Conservation (phyloP, 352 stramenopile genomes). For the Phytopythium vexans region DNA sequence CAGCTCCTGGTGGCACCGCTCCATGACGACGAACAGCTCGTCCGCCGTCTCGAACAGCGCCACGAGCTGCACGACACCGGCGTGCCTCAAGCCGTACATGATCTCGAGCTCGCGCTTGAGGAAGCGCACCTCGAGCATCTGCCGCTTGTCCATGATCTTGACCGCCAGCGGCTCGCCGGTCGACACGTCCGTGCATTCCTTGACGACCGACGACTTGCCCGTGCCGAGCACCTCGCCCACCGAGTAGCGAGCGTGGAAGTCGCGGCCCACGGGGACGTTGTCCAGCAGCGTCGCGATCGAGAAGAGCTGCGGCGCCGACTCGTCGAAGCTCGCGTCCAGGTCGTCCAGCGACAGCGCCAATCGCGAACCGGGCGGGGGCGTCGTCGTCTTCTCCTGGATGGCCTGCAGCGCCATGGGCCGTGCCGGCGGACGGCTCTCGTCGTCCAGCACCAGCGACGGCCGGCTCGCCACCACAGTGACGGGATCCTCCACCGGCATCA, state of each 20-base stretch:
- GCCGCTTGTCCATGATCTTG: slow-evolving; percentile 84
- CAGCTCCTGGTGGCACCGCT: slow-evolving; percentile 74
- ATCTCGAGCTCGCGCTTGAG: slow-evolving; percentile 87
- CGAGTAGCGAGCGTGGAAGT: slow-evolving; percentile 59
- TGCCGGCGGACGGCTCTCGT: slow-evolving; percentile 17
- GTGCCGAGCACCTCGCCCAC: slow-evolving; percentile 59
- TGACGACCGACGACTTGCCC: slow-evolving; percentile 81
- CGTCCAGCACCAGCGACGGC: slow-evolving; percentile 61
- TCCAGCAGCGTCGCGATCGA: slow-evolving; percentile 64
- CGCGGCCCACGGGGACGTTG: slow-evolving; percentile 47
- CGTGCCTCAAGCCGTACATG: slow-evolving; percentile 70
- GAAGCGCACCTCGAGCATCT: slow-evolving; percentile 80
- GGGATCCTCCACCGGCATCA: slow-evolving; percentile 21
- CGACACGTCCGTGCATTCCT: slow-evolving; percentile 39
- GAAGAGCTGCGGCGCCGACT: slow-evolving; percentile 46
- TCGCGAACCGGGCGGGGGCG: slow-evolving; percentile 28
- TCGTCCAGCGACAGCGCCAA: slow-evolving; percentile 64
- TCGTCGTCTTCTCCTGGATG: slow-evolving; percentile 65
- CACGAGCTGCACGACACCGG: slow-evolving; percentile 74
- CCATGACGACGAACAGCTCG: slow-evolving; percentile 78
- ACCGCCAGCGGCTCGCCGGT: slow-evolving; percentile 45
- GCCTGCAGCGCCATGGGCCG: slow-evolving; percentile 42
- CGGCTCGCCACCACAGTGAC: slow-evolving; percentile 16
- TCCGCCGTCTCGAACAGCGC: slow-evolving; percentile 77
- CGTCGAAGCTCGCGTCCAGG: slow-evolving; percentile 40